Base-by-base conservation (phyloP, 192 early-diverging fungal genomes). In the Backusella sp. region DNA sequence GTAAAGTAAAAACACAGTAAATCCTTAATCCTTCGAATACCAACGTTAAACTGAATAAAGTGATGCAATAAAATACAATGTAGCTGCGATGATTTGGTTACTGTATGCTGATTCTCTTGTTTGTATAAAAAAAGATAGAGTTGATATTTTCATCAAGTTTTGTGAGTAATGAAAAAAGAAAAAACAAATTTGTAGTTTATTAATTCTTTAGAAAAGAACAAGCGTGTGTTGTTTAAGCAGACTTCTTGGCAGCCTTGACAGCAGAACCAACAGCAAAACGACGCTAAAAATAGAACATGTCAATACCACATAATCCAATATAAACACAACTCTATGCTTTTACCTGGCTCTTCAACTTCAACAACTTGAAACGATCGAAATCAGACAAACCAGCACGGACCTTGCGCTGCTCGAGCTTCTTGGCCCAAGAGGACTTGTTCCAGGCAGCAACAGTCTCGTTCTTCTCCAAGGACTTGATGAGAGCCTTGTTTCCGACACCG, bases 361-460 rank as follows among this genome's bases (percentile, higher is more conserved):
- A 89, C 70, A 97, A 77, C 95, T 99, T 97, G 94, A 98, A 98
- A 82, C 98, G 92, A 86, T 98, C 96, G 88, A 98, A 97, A 88
- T 99, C 98, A 49, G 89, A 81, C 80, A 95, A 85, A 83, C 82
- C 82, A 76, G 94, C 90, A 80, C 96, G 93, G 84, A 82, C 83
- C 72, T 86, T 82, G 80, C 97, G 93, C 75, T 87, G 85, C 73
- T 88, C 93, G 81, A 98, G 86, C 94, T 98, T 99, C 94, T 97
- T 91, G 81, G 96, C 96, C 95, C 95, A 97, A 74, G 91, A 84
- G 80, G 98, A 93, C 88, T 96, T 91, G 77, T 87, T 87, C 95
- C 94, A 99, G 77, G 85, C 84, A 72, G 81, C 93, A 36, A 87
- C 87, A 65, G 96, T 82, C 73, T 96, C 90, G 87, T 96, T 86